phyloP scores from a whole-genome alignment of 2,329 filamentous ascomycete species.

The Nigrospora osmanthi region DNA sequence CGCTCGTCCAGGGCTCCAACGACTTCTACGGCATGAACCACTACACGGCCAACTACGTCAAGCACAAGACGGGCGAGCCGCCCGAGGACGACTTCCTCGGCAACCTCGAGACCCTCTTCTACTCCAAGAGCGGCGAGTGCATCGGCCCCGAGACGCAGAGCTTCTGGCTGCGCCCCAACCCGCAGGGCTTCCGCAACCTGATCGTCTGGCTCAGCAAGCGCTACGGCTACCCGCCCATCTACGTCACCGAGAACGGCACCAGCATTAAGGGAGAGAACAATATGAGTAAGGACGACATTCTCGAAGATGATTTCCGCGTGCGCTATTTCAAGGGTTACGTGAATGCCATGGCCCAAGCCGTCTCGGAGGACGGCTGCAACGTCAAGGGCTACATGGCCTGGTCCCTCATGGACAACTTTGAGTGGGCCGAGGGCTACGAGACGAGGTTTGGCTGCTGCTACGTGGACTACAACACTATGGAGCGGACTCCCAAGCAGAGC shows the following conservation, averaged over 20 bases:
- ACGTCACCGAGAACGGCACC: constrained; percentile 85
- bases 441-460: constrained; percentile 79
- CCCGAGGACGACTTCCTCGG: constrained; percentile 63
- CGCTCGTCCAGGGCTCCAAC: constrained; percentile 75
- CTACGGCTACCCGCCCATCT: constrained; percentile 70
- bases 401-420: constrained; percentile 86
- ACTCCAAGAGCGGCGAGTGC: constrained; percentile 62
- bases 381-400: constrained; percentile 78
- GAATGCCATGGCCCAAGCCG: constrained; percentile 66
- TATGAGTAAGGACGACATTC: constrained; percentile 58
- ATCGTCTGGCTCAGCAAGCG: constrained; percentile 71
- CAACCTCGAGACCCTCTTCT: constrained; percentile 65
- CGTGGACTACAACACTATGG: constrained; percentile 78
- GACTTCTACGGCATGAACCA: constrained; percentile 96
- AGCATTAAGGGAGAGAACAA: constrained; percentile 79
- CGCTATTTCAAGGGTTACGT: constrained; percentile 76
- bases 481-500: constrained; percentile 77
- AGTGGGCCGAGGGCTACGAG: constrained; percentile 88
- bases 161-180: constrained; percentile 70
- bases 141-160: constrained; percentile 80
- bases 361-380: constrained; percentile 65
- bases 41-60: constrained; percentile 85
- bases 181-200: constrained; percentile 69
- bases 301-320: constrained; percentile 75
- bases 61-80: constrained; percentile 56